These are phyloP conservation scores for Moringa oleifera DNA, from an alignment of 345 rosid species.

Conservation along the genomic window DNA sequence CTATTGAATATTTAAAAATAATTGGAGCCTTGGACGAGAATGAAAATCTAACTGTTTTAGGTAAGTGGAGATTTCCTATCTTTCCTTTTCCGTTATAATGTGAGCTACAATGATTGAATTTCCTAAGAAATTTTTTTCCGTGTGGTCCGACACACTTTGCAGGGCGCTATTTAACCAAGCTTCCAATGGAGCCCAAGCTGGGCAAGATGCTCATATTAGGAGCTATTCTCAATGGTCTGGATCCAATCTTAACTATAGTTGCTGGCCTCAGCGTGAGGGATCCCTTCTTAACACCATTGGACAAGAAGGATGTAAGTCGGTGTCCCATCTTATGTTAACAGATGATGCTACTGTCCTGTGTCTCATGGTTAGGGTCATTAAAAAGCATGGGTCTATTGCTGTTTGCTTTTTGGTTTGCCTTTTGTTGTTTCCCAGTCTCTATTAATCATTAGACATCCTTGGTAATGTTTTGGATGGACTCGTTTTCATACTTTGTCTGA, in stretches of 20 bases:
- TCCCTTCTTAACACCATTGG: conserved; percentile 84
- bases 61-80: conserved; percentile 24
- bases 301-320: conserved; percentile 86
- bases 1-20: conserved; percentile 76
- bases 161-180: conserved; percentile 77
- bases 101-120: conserved; percentile 12
- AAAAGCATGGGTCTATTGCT: neutral
- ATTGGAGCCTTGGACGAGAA: conserved; percentile 83
- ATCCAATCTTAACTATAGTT: conserved; percentile 75
- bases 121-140: conserved; percentile 6
- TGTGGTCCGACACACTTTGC: conserved; percentile 25
- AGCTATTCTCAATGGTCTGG: conserved; percentile 77
- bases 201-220: conserved; percentile 94
- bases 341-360: neutral
- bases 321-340: conserved; percentile 20
- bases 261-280: conserved; percentile 94
- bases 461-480: neutral
- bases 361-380: neutral
- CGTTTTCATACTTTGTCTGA: neutral
- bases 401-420: neutral
- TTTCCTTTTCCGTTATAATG: conserved; percentile 12
- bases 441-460: neutral
- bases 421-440: neutral
- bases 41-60: conserved; percentile 74
- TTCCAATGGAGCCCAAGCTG: conserved; percentile 96